These are phyloP conservation scores for Aspergillus bombycis DNA, from an alignment of 2,329 filamentous ascomycete species.

Conservation along the genomic window DNA sequence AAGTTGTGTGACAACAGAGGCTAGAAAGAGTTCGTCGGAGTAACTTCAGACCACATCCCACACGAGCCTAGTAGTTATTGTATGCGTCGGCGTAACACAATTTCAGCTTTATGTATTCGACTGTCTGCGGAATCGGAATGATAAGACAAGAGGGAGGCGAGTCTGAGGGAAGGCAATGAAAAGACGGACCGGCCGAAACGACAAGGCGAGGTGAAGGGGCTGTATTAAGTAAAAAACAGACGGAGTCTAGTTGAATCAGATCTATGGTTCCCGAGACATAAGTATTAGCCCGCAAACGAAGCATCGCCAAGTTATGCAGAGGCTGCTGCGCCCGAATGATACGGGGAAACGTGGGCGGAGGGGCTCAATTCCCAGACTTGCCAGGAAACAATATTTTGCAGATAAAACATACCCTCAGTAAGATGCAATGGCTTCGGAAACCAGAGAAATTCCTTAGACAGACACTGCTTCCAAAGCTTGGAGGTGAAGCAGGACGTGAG, in stretches of 20 bases:
- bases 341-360: constrained; percentile 24
- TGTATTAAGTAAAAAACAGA: constrained; percentile 16
- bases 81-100: constrained; percentile 2
- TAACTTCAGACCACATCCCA: constrained; percentile 31
- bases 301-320: constrained; percentile 8
- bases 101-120: neutral
- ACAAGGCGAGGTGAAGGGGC: constrained; percentile 6
- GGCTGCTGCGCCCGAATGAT: constrained; percentile 14
- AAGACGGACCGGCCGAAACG: constrained; percentile 5
- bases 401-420: constrained; percentile 23
- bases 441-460: neutral
- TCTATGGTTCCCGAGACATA: constrained; percentile 14
- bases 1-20: constrained; percentile 24
- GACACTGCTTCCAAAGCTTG: neutral
- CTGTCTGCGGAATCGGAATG: neutral
- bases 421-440: constrained; percentile 12
- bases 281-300: constrained; percentile 19
- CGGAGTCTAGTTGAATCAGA: constrained; percentile 16
- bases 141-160: neutral
- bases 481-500: neutral
- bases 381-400: constrained; percentile 10
- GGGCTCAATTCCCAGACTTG: constrained; percentile 22
- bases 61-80: constrained; percentile 7
- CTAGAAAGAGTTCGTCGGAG: constrained; percentile 22
- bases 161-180: neutral